phyloP scores from a whole-genome alignment of 371 early-diverging fungal species.

The Blakeslea trispora region DNA sequence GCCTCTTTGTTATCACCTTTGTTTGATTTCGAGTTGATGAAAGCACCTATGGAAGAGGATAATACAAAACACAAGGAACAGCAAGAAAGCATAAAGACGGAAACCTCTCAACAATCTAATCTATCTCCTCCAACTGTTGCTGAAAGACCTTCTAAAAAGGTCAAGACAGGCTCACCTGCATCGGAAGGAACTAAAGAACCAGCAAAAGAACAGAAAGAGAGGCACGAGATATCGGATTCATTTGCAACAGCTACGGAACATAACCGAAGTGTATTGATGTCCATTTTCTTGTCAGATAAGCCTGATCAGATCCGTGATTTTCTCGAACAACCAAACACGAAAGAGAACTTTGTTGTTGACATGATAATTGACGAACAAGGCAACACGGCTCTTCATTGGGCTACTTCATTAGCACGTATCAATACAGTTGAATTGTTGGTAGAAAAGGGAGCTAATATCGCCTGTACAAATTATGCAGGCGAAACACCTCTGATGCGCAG shows the following conservation, averaged over 20 bases:
- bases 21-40: slow-evolving; percentile 60
- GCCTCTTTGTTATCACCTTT: slow-evolving; percentile 59
- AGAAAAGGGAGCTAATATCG: slow-evolving; percentile 65
- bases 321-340: slow-evolving; percentile 44
- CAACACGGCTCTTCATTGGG: slow-evolving; percentile 85
- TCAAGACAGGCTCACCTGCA: too few species aligned
- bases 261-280: slow-evolving; percentile 69
- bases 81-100: neutral
- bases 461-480: slow-evolving; percentile 67
- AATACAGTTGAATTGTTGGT: slow-evolving; percentile 67
- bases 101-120: too few species aligned
- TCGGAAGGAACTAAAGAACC: neutral
- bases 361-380: slow-evolving; percentile 81
- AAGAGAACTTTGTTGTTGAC: slow-evolving; percentile 64
- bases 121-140: too few species aligned
- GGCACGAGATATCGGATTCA: too few species aligned
- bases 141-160: too few species aligned
- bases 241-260: too few species aligned
- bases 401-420: slow-evolving; percentile 77
- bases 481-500: slow-evolving; percentile 87
- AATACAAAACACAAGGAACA: slow-evolving; percentile 21
- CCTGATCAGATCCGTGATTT: slow-evolving; percentile 58
- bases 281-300: slow-evolving; percentile 73
- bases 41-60: slow-evolving; percentile 36
- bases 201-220: slow-evolving; percentile 2